Conservation (phyloP, 176 grass and related monocot species). For the Carex parvula region DNA sequence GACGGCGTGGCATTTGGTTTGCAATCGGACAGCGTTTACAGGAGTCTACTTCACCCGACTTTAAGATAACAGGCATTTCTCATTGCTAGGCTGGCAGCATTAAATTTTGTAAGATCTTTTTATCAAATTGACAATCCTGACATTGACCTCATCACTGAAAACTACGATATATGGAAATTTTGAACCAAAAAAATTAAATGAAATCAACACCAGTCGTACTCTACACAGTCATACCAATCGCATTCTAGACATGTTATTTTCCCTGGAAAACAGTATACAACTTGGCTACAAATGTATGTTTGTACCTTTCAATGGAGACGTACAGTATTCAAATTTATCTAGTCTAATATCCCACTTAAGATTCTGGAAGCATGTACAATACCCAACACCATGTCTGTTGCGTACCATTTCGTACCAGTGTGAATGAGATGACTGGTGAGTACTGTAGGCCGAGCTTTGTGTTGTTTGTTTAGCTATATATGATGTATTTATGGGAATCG, state of each 20-base stretch:
- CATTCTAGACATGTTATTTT: slow-evolving; percentile 10
- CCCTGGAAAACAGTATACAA: background rate
- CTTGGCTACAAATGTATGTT: background rate
- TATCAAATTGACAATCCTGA: background rate
- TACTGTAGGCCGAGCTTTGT: background rate
- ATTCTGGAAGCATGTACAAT: background rate
- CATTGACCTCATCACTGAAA: background rate
- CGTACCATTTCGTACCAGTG: background rate
- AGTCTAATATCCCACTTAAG: background rate
- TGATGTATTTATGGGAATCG: background rate
- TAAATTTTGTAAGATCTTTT: background rate
- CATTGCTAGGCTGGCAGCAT: background rate
- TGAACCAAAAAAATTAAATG: background rate
- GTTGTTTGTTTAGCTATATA: background rate
- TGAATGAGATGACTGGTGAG: background rate
- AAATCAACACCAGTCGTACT: background rate
- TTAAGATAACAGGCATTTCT: background rate
- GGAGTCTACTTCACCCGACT: background rate
- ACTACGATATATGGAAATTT: background rate
- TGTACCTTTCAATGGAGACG: background rate
- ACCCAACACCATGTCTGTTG: background rate
- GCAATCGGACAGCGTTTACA: background rate
- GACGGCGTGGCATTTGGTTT: background rate
- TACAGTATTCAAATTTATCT: background rate
- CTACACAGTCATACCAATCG: background rate